phyloP scores from a whole-genome alignment of 352 stramenopile species.

The Lagenidium sp. region DNA sequence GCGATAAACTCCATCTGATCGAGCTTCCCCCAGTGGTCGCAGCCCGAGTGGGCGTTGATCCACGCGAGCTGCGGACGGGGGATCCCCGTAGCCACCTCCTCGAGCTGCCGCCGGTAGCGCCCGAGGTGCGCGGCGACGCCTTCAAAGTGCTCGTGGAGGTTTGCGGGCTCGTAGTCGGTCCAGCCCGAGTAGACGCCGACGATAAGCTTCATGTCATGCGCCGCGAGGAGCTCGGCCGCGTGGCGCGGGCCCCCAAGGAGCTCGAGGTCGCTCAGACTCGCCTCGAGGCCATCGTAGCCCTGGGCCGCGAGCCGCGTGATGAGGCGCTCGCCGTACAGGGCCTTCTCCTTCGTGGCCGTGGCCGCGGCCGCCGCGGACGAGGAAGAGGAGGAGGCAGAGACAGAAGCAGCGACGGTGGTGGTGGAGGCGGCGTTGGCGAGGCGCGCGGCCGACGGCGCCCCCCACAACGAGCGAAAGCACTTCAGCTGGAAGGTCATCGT shows the following conservation, averaged over 20 bases:
- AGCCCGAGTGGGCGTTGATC: slow-evolving; percentile 55
- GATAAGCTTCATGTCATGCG: slow-evolving; percentile 49
- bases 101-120: slow-evolving; percentile 27
- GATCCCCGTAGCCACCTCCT: slow-evolving; percentile 18
- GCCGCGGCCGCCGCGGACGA: too few species aligned
- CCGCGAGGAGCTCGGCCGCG: slow-evolving; percentile 28
- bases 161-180: slow-evolving; percentile 54
- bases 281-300: slow-evolving; percentile 61
- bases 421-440: slow-evolving; percentile 11
- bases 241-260: slow-evolving; percentile 27
- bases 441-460: slow-evolving; percentile 22
- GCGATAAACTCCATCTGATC: slow-evolving; percentile 44
- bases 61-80: slow-evolving; percentile 16
- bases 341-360: background rate
- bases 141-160: slow-evolving; percentile 47
- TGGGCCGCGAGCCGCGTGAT: slow-evolving; percentile 29
- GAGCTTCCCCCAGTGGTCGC: slow-evolving; percentile 35
- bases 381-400: too few species aligned
- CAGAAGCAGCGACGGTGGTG: too few species aligned
- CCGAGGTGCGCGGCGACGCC: slow-evolving; percentile 25
- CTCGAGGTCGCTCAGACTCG: slow-evolving; percentile 50
- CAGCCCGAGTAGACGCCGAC: slow-evolving; percentile 65
- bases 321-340: slow-evolving; percentile 20
- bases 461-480: slow-evolving; percentile 58
- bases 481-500: slow-evolving; percentile 22